phyloP scores from a whole-genome alignment of 2,329 filamentous ascomycete genomes.

The Rutstroemia sp. region DNA sequence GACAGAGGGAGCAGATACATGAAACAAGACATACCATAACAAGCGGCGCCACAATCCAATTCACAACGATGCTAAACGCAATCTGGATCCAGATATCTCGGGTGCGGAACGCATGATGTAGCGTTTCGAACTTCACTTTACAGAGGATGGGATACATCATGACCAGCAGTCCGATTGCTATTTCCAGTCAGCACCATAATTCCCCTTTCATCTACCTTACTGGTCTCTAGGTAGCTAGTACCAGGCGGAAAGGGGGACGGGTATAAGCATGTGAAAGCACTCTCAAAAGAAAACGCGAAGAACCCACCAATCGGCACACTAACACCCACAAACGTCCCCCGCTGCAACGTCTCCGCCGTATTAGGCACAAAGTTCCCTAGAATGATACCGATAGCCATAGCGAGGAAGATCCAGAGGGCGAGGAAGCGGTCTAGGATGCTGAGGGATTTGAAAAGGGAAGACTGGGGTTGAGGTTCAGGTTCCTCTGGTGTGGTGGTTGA shows the following conservation, averaged over 20 bases:
- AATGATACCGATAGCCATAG: slow-evolving; percentile 58
- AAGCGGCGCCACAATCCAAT: slow-evolving; percentile 78
- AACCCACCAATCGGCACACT: slow-evolving; percentile 52
- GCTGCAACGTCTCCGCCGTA: slow-evolving; percentile 48
- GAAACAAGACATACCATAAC: slow-evolving; percentile 51
- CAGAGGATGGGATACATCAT: slow-evolving; percentile 96
- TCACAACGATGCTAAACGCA: slow-evolving; percentile 66
- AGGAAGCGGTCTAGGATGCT: slow-evolving; percentile 44
- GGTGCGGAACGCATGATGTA: slow-evolving; percentile 58
- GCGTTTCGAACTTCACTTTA: slow-evolving; percentile 71
- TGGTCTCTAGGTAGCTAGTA: too few relatives aligned
- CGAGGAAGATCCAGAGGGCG: slow-evolving; percentile 54
- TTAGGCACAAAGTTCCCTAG: slow-evolving; percentile 54
- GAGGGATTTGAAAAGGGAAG: slow-evolving; percentile 27
- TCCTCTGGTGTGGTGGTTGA: too few relatives aligned
- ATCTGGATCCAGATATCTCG: slow-evolving; percentile 69
- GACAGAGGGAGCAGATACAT: too few relatives aligned
- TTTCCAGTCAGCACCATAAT: background rate
- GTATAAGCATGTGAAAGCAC: background rate
- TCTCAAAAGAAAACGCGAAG: background rate
- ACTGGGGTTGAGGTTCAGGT: background rate
- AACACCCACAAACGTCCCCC: slow-evolving; percentile 55
- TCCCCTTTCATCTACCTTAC: too few relatives aligned
- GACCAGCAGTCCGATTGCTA: slow-evolving; percentile 71
- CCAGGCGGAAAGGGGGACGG: too few relatives aligned